These are phyloP conservation scores for Amanita pseudoporphyria DNA, from an alignment of 768 basidiomycete species.

Conservation along the genomic window DNA sequence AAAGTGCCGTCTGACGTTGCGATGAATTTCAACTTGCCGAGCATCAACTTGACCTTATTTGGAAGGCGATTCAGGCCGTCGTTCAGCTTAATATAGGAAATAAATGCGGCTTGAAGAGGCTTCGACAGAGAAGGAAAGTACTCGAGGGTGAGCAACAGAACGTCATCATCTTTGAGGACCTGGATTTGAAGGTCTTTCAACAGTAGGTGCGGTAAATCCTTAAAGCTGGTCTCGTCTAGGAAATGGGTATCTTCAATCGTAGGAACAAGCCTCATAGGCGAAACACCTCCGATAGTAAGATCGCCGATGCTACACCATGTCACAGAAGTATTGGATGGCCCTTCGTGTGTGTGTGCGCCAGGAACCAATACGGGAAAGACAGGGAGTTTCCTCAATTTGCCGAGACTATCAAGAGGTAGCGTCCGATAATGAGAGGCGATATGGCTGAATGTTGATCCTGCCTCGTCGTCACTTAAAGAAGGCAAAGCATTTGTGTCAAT, in stretches of 20 bases:
- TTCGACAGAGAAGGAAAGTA: constrained; percentile 20
- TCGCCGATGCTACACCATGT: background rate
- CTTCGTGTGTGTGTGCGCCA: background rate
- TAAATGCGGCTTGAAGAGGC: constrained; percentile 17
- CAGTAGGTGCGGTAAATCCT: constrained; percentile 15
- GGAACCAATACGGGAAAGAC: constrained; percentile 20
- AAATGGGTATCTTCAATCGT: constrained; percentile 16
- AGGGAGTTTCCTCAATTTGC: constrained; percentile 15
- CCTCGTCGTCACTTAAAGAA: background rate
- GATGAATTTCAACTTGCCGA: constrained; percentile 22
- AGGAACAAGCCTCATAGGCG: too few species aligned
- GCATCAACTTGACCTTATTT: constrained; percentile 14
- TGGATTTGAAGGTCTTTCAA: constrained; percentile 14
- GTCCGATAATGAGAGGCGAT: background rate
- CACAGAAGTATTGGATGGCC: background rate
- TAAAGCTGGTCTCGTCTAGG: constrained; percentile 17
- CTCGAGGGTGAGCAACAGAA: constrained; percentile 19
- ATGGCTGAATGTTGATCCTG: background rate
- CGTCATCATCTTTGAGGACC: constrained; percentile 14
- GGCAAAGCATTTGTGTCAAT: background rate
- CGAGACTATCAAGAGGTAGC: background rate
- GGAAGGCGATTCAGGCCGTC: constrained; percentile 14
- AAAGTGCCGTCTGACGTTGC: constrained; percentile 11
- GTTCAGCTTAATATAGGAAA: constrained; percentile 16
- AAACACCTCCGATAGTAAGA: background rate